These are phyloP conservation scores for Jackrogersella multiformis DNA, from an alignment of 495 filamentous ascomycete species.

Conservation along the genomic window DNA sequence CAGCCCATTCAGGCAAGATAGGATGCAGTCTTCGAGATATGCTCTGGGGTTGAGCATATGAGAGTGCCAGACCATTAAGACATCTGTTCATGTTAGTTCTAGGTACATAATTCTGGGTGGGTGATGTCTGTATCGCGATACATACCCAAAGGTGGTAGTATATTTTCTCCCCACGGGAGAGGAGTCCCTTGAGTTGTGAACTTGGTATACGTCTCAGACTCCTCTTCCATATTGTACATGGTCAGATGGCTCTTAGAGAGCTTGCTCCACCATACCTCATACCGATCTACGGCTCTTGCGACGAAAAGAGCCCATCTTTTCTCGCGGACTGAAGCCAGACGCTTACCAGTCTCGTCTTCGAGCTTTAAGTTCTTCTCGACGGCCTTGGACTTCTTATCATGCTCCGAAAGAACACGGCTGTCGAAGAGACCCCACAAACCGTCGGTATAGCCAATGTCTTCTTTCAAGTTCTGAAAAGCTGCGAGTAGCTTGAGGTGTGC, in stretches of 20 bases:
- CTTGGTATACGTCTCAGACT: constrained; percentile 23
- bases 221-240: constrained; percentile 45
- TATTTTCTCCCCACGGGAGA: constrained; percentile 44
- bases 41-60: constrained; percentile 83
- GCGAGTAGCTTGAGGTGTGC: constrained; percentile 82
- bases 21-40: constrained; percentile 81
- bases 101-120: neutral
- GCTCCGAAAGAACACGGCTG: constrained; percentile 46
- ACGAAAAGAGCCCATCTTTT: constrained; percentile 85
- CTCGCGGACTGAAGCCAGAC: constrained; percentile 68
- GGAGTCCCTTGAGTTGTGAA: constrained; percentile 35
- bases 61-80: constrained; percentile 91
- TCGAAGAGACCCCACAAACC: constrained; percentile 73
- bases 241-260: constrained; percentile 46
- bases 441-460: constrained; percentile 69
- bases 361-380: constrained; percentile 28
- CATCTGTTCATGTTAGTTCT: constrained; percentile 63
- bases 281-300: constrained; percentile 76
- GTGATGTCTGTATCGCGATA: neutral
- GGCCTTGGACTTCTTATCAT: constrained; percentile 32
- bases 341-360: constrained; percentile 37
- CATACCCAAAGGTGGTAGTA: constrained; percentile 55
- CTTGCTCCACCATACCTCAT: constrained; percentile 73
- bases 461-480: constrained; percentile 72
- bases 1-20: constrained; percentile 64